Evolutionary conservation across 2,329 filamentous ascomycete species (phyloP).

Genomic region (Sarocladiaceae sp.): DNA sequence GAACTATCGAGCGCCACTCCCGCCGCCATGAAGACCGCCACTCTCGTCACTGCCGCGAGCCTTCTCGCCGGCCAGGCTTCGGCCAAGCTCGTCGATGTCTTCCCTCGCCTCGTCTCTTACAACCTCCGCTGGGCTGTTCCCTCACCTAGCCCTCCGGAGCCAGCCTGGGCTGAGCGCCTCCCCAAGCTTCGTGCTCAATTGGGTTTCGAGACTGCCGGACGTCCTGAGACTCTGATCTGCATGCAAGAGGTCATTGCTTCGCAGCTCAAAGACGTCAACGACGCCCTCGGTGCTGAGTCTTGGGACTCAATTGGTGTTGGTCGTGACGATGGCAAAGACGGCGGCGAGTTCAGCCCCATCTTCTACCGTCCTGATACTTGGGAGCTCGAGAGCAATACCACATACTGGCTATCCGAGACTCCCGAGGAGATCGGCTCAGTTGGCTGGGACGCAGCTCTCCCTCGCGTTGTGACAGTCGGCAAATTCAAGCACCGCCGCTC

Average conservation of each 20-base stretch:
- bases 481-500: conserved; percentile 37
- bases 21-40: neutral
- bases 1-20: no score
- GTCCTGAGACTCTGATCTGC: conserved; percentile 51
- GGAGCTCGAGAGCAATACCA: conserved; percentile 46
- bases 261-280: conserved; percentile 55
- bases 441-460: conserved; percentile 48
- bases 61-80: neutral
- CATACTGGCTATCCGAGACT: conserved; percentile 59
- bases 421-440: conserved; percentile 50
- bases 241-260: conserved; percentile 61
- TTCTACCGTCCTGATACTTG: conserved; percentile 54
- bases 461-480: conserved; percentile 45
- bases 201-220: conserved; percentile 41
- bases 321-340: conserved; percentile 52
- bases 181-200: conserved; percentile 50
- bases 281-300: conserved; percentile 28
- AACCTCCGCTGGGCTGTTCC: conserved; percentile 60
- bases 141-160: conserved; percentile 45
- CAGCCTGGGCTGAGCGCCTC: conserved; percentile 50
- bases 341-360: conserved; percentile 67
- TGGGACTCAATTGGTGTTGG: conserved; percentile 55
- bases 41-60: neutral
- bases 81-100: conserved; percentile 1
- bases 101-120: conserved; percentile 54